Conservation (phyloP, 805 yeast species). For the Wickerhamomyces chambardii region DNA sequence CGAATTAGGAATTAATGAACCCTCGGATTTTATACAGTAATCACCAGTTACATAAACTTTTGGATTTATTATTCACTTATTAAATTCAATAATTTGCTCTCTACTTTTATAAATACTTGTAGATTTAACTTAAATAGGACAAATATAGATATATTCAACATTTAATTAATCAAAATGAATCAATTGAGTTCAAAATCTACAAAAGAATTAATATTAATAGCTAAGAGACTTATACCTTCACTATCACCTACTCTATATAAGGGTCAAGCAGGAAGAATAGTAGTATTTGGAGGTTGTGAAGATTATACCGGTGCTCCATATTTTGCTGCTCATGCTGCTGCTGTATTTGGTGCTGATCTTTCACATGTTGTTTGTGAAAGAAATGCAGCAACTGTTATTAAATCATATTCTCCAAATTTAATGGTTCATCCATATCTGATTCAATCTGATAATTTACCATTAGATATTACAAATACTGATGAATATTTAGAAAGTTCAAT, state of each 20-base stretch:
- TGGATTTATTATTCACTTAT: no score
- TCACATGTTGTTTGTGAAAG: slow-evolving; percentile 84
- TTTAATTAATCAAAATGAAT: no score
- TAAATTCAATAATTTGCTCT: no score
- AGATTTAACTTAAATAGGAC: no score
- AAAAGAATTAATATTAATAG: slow-evolving; percentile 36
- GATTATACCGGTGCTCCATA: slow-evolving; percentile 97
- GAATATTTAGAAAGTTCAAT: slow-evolving; percentile 32
- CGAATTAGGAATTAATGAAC: no score
- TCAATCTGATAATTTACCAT: slow-evolving; percentile 26
- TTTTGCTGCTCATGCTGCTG: slow-evolving; percentile 80
- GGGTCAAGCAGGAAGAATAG: slow-evolving; percentile 87
- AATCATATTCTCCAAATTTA: slow-evolving; percentile 81
- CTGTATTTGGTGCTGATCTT: slow-evolving; percentile 80
- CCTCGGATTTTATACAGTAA: no score
- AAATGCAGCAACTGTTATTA: slow-evolving; percentile 72
- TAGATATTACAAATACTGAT: slow-evolving; percentile 11
- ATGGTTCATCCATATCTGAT: slow-evolving; percentile 92
- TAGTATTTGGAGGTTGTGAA: slow-evolving; percentile 88
- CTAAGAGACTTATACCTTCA: slow-evolving; percentile 65
- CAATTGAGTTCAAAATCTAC: slow-evolving; percentile 2
- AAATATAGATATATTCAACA: no score
- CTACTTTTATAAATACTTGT: no score
- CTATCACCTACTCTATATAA: slow-evolving; percentile 64
- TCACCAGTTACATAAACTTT: no score